These are phyloP conservation scores for Cyclotella distinguenda DNA, from an alignment of 108 stramenopile genomes.

Conservation along the genomic window DNA sequence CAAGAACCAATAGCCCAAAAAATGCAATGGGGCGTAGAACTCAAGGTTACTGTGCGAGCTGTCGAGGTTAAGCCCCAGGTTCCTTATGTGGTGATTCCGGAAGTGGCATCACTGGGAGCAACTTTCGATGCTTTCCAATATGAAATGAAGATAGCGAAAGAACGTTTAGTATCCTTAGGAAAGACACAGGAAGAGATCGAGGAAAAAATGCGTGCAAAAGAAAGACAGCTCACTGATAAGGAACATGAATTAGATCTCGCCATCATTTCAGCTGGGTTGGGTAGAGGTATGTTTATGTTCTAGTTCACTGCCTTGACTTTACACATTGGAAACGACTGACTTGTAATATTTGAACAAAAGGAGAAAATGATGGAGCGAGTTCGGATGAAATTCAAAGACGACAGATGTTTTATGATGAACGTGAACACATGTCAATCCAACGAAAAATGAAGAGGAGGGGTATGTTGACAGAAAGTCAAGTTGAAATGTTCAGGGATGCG, in stretches of 20 bases:
- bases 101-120: conserved; percentile 1
- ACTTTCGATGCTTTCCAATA: conserved; percentile 2
- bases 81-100: conserved; percentile 8
- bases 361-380: conserved; percentile 20
- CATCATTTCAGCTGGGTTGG: conserved; percentile 31
- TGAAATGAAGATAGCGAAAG: conserved; percentile 8
- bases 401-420: conserved; percentile 50
- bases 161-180: conserved; percentile 16
- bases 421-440: conserved; percentile 30
- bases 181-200: conserved; percentile 26
- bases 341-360: background rate
- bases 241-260: conserved; percentile 36
- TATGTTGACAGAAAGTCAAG: conserved; percentile 14
- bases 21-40: conserved; percentile 40
- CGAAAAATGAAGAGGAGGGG: conserved; percentile 17
- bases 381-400: conserved; percentile 27
- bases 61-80: conserved; percentile 43
- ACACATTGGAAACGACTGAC: background rate
- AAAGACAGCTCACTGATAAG: conserved; percentile 18
- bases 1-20: conserved; percentile 43
- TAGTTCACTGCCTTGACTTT: background rate
- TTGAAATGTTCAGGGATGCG: conserved; percentile 18
- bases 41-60: conserved; percentile 42
- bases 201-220: conserved; percentile 21
- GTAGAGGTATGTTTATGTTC: conserved; percentile 6